Conservation (phyloP, 768 basidiomycete species). For the Lactifluus echinatus region DNA sequence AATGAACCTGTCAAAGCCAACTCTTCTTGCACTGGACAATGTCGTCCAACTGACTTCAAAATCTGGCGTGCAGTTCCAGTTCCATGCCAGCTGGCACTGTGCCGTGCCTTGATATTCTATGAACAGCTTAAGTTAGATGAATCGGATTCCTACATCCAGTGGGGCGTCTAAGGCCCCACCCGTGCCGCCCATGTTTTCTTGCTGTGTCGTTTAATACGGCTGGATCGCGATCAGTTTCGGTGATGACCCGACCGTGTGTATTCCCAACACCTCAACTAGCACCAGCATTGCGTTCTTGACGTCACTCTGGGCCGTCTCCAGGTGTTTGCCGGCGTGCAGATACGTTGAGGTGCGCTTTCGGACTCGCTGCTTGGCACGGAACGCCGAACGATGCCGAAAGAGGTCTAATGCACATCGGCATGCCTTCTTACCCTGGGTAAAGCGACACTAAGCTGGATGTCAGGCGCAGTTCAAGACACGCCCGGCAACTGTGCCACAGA, state of each 20-base stretch:
- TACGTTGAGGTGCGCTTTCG: neutral
- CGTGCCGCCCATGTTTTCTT: neutral
- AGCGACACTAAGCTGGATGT: slow-evolving; percentile 9
- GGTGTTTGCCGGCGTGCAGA: neutral
- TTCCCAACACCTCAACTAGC: neutral
- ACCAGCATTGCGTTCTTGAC: slow-evolving; percentile 8
- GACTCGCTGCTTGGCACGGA: neutral
- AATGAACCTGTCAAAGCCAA: neutral
- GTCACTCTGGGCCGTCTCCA: slow-evolving; percentile 2
- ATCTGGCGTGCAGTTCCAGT: no score
- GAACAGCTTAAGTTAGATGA: slow-evolving; percentile 11
- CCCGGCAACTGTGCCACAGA: slow-evolving; percentile 18
- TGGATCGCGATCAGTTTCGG: neutral
- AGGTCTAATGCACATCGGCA: slow-evolving; percentile 9
- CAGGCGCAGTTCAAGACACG: slow-evolving; percentile 7
- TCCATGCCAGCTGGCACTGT: neutral
- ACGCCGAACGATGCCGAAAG: slow-evolving; percentile 14
- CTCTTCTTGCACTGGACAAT: neutral
- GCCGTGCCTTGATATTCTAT: slow-evolving; percentile 1
- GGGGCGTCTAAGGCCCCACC: neutral
- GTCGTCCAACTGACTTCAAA: neutral
- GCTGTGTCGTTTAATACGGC: neutral
- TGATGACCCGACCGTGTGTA: neutral
- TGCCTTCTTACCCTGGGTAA: slow-evolving; percentile 4
- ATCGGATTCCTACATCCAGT: neutral